A percentile compares a stretch with the other conserved stretches of the same genome.
These are phyloP conservation scores for Erythrobasidium hasegawianum DNA, from an alignment of 1,284 basidiomycete species.

Conservation along the genomic window DNA sequence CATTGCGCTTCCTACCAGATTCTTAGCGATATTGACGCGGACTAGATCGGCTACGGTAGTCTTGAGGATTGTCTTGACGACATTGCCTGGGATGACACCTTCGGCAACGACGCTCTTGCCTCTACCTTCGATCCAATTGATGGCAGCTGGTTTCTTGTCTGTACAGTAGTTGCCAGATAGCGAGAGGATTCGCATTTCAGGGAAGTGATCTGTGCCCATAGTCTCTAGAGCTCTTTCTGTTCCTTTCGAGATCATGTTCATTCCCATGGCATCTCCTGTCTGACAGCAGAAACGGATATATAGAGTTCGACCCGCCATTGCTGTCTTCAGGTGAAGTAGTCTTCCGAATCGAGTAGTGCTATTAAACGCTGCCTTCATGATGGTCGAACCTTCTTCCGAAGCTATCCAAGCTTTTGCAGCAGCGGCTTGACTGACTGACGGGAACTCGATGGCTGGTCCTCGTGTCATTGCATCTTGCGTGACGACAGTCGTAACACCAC, in stretches of 20 bases:
- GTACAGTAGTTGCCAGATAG: constrained; percentile 98
- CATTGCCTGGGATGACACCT: constrained; percentile 80
- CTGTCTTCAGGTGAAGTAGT: constrained; percentile 74
- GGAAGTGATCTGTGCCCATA: constrained; percentile 71
- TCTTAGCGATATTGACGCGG: constrained; percentile 96
- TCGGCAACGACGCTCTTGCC: constrained; percentile 98
- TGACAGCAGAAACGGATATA: constrained; percentile 92
- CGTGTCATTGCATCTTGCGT: constrained; percentile 96
- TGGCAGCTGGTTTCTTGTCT: constrained; percentile 99
- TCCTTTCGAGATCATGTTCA: constrained; percentile 87
- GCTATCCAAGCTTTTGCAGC: constrained; percentile 86
- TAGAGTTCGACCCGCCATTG: constrained; percentile 82
- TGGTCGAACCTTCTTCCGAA: constrained; percentile 70
- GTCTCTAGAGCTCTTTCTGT: constrained; percentile 88
- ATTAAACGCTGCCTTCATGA: constrained; percentile 84
- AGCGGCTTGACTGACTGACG: constrained; percentile 71
- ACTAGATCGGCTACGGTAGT: constrained; percentile 87
- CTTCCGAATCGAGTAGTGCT: constrained; percentile 87
- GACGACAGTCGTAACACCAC: constrained; percentile 90
- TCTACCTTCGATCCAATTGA: constrained; percentile 99
- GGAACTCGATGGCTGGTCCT: constrained; percentile 96
- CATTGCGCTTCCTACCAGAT: constrained; percentile 95
- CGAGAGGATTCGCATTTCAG: constrained; percentile 88
- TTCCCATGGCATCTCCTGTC: constrained; percentile 99
- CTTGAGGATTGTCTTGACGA: constrained; percentile 89